Base-by-base conservation (phyloP, 2,329 filamentous ascomycete genomes). In the Neurospora sp. region DNA sequence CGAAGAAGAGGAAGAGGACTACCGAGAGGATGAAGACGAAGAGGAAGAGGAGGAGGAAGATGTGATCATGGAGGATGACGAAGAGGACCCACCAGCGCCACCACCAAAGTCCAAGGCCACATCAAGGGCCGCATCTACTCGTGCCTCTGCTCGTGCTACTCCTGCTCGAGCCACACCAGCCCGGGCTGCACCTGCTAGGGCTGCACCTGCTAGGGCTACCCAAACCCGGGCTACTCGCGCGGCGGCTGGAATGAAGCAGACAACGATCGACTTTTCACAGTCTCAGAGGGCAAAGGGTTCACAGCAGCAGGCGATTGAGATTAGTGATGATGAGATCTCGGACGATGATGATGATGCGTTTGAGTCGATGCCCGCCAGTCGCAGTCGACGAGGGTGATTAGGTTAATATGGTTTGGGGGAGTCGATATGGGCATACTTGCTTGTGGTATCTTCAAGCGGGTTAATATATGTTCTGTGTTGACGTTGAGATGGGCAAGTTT, bases 321-420 rank as follows among this genome's bases (percentile, higher is more conserved):
- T 90, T 69, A 90, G 88, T 72, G 87, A 89, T 71, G 88, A 90
- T 76, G 88, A 89, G 77, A 89, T 90, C 66, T 87, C 85, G 0
- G 86, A 88, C 0, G 86, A 88, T 62, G 86, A 88, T 33, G 83
- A 82, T 33, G 83, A 82, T 68, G 80, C 83, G 0, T 90, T 90
- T 77, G 87, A 89, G 77, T 81, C 85, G 6, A 81, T 84, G 67
- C 83, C 83, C 0, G 73, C 78, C 11, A 78, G 78, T 36, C 78
- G 78, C 68, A 76, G 69, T 19, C 74, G 74, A 23, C 69, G 73
- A 4, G 67, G 72, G 2, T 74, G 70, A 71, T 19, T 11, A 23
- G n/a, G 43, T 19, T 46, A 10, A 23, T 23, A 11, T 23, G 42
- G 42, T 4, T 5, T 33, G 33, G 10, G 2, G 13, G 2, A 2